Conservation (phyloP, 768 basidiomycete genomes). For the Termitomyces eurrhizus region DNA sequence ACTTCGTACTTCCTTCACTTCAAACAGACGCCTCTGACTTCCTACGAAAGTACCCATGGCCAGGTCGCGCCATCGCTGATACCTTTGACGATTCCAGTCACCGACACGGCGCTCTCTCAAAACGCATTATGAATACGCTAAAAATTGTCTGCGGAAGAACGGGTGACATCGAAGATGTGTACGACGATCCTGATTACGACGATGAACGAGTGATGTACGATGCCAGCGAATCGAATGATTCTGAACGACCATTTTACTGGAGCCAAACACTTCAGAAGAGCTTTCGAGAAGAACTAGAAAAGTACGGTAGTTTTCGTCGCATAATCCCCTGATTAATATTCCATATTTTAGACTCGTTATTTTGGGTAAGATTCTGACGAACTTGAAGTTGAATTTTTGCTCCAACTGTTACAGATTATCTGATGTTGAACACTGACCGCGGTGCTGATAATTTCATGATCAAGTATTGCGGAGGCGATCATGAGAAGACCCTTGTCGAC, state of each 20-base stretch:
- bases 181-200: slow-evolving; percentile 72
- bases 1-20: neutral
- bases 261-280: slow-evolving; percentile 71
- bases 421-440: slow-evolving; percentile 92
- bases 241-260: slow-evolving; percentile 76
- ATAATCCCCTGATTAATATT: slow-evolving; percentile 7
- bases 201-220: slow-evolving; percentile 70
- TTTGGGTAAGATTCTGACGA: slow-evolving; percentile 48
- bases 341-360: slow-evolving; percentile 65
- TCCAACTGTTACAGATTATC: slow-evolving; percentile 54
- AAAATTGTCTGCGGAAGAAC: slow-evolving; percentile 85
- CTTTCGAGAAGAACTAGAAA: slow-evolving; percentile 86
- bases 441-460: slow-evolving; percentile 92
- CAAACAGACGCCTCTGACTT: slow-evolving; percentile 79
- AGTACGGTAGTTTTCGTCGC: slow-evolving; percentile 40
- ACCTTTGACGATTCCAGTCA: slow-evolving; percentile 85
- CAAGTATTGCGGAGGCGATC: slow-evolving; percentile 80
- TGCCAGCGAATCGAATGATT: slow-evolving; percentile 52
- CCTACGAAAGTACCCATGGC: slow-evolving; percentile 82
- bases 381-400: neutral
- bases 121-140: slow-evolving; percentile 62
- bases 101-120: slow-evolving; percentile 63
- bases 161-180: slow-evolving; percentile 64
- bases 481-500: slow-evolving; percentile 74
- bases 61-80: slow-evolving; percentile 77